phyloP scores from a whole-genome alignment of 2,329 filamentous ascomycete species.

The Ophiostoma sp. region DNA sequence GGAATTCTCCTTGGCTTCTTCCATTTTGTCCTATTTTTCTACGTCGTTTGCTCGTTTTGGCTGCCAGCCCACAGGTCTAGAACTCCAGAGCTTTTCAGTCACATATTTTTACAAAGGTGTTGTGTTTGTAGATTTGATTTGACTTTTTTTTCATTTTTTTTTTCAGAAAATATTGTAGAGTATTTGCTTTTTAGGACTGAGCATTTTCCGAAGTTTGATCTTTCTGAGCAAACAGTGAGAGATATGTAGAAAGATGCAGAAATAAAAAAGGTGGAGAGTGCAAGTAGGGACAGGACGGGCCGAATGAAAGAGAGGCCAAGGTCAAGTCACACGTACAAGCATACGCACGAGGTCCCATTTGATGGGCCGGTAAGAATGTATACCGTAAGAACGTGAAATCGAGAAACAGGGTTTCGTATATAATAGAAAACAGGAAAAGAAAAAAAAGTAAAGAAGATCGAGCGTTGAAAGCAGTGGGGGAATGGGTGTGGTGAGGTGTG shows the following conservation, averaged over 20 bases:
- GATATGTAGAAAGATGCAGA: not conserved
- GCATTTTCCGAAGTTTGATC: not conserved
- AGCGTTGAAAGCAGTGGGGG: not conserved
- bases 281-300: not conserved
- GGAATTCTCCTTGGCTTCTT: too few species aligned
- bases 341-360: slow-evolving; percentile 1
- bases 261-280: not conserved
- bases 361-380: slow-evolving; percentile 2
- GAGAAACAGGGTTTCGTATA: slow-evolving; percentile 11
- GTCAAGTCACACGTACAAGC: not conserved
- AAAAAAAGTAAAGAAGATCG: not conserved
- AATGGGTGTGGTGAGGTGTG: not conserved
- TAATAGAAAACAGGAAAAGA: slow-evolving; percentile 9
- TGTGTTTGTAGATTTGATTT: not conserved
- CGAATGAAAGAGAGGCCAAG: not conserved
- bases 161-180: not conserved
- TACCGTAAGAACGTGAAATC: slow-evolving; percentile 15
- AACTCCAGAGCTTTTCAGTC: too few species aligned
- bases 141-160: not conserved
- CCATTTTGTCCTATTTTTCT: too few species aligned
- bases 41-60: too few species aligned
- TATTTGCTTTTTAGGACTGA: not conserved
- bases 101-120: not conserved
- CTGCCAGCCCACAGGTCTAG: too few species aligned
- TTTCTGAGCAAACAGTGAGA: not conserved